A percentile compares a stretch with the other conserved stretches of the same genome.
phyloP scores from a whole-genome alignment of 352 stramenopile species.

The Pilasporangium apinafurcum region DNA sequence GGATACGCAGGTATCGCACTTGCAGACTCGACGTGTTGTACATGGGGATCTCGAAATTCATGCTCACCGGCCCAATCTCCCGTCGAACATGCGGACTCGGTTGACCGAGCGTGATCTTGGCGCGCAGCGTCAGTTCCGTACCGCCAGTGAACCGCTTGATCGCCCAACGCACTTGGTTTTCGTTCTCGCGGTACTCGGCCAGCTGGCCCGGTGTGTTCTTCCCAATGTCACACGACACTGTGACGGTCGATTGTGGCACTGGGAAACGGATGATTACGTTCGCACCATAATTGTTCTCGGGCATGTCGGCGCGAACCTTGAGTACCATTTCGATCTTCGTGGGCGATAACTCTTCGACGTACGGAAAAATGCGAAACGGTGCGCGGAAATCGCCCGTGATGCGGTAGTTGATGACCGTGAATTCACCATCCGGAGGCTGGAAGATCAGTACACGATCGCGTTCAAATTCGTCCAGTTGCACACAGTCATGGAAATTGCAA shows the following conservation, averaged over 20 bases:
- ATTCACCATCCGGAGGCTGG: slow-evolving; percentile 70
- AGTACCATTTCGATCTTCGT: slow-evolving; percentile 94
- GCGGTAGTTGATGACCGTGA: slow-evolving; percentile 96
- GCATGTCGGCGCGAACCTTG: slow-evolving; percentile 91
- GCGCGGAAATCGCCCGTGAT: slow-evolving; percentile 96
- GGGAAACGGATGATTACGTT: slow-evolving; percentile 96
- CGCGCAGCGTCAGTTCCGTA: slow-evolving; percentile 93
- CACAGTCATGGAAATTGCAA: slow-evolving; percentile 99
- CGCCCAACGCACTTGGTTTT: slow-evolving; percentile 94
- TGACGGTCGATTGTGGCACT: slow-evolving; percentile 85
- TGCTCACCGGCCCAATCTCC: slow-evolving; percentile 96
- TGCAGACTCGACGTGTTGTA: slow-evolving; percentile 99
- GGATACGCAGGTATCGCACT: slow-evolving; percentile 97
- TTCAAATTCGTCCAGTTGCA: slow-evolving; percentile 96
- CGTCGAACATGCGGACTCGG: slow-evolving; percentile 74
- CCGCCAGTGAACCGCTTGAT: slow-evolving; percentile 96
- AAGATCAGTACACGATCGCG: slow-evolving; percentile 84
- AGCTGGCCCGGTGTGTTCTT: slow-evolving; percentile 74
- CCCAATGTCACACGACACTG: slow-evolving; percentile 72
- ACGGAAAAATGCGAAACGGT: slow-evolving; percentile 97
- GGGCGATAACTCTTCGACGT: slow-evolving; percentile 93
- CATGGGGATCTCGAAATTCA: slow-evolving; percentile 99
- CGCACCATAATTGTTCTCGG: slow-evolving; percentile 91
- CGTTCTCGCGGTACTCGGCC: slow-evolving; percentile 93
- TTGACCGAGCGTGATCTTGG: slow-evolving; percentile 87